Evolutionary conservation across 2,329 filamentous ascomycete species (phyloP), one percentile per base, ranked within the genome.

Genomic region (Clarireedia paspali): DNA sequence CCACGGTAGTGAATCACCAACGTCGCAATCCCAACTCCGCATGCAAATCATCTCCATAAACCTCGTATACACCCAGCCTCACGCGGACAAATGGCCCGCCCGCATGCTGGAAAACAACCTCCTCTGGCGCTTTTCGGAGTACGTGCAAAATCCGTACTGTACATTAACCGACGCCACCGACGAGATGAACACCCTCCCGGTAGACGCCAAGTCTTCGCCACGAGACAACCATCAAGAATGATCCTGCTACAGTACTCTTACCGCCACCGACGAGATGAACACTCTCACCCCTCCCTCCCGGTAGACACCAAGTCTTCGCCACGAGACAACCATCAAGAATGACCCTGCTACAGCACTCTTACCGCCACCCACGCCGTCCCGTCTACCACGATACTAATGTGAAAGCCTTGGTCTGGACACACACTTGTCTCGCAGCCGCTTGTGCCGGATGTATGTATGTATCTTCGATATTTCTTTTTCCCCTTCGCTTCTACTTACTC

Each of bases 311-410:
- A 50, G 59, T 63, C 2, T 69, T 70, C 38, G 67, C 59, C 10
- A 72, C 66, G 1, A 72, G 1, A 72, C 70, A 15, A 73, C 70
- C 7, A 63, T 71, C 47, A 67, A 68, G 50, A 72, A 71, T 24
- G 67, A 71, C n/a, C 39, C 38, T 14, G 60, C 60, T n/a, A 72
- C 20, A 20, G 20, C 3, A 2, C 70, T 2, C 50, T 72, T 6
- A 47, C 58, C 5, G 67, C 64, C 7, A 57, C 59, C 0, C 64
- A 72, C 49, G 47, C 59, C 23, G 64, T 65, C 1, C 59, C 23
- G 64, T 65, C 1, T 72, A 70, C 50, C 47, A 44, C 12, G 58
- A 68, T 53, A 62, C 65, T 12, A 10, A 60, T 60, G 1, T 60
- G 69, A 39, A 69, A 67, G 39, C 60, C 61, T 5, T 71, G 57